Conservation (phyloP, 225 moss, liverwort and hornwort species). For the Polytrichum formosum region DNA sequence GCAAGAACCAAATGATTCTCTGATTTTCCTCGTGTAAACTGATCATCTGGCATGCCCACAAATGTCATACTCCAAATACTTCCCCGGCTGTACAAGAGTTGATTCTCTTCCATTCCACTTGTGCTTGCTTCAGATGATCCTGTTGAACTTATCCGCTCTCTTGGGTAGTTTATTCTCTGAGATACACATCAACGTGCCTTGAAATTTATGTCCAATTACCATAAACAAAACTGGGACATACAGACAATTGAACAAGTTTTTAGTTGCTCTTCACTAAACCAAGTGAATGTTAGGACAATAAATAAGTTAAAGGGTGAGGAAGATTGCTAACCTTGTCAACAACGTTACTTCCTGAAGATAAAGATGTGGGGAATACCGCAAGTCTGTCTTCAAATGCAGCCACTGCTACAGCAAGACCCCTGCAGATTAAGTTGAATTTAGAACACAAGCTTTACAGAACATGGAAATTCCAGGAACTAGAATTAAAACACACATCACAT, state of each 20-base stretch:
- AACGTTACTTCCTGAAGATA: constrained; percentile 59
- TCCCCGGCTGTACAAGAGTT: constrained; percentile 49
- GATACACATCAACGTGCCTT: neutral
- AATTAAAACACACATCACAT: no score
- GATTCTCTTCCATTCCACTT: constrained; percentile 42
- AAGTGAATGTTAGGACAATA: no score
- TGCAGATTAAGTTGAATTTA: constrained; percentile 26
- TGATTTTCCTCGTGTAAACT: constrained; percentile 21
- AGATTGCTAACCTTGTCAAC: constrained; percentile 62
- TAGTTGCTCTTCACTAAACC: no score
- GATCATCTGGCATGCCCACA: constrained; percentile 63
- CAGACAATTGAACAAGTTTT: no score
- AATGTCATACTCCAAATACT: constrained; percentile 98
- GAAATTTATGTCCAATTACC: no score
- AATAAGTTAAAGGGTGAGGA: constrained; percentile 2
- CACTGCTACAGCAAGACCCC: constrained; percentile 93
- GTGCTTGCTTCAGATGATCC: constrained; percentile 46
- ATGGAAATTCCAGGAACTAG: no score
- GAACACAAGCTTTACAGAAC: no score
- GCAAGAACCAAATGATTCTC: constrained; percentile 52
- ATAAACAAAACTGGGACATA: no score
- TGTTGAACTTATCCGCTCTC: constrained; percentile 39
- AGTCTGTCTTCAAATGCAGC: constrained; percentile 88
- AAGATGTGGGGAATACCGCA: constrained; percentile 79
- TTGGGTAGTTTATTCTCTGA: constrained; percentile 69